phyloP scores from a whole-genome alignment of 306 rosid genomes.

The Trifolium fragiferum region DNA sequence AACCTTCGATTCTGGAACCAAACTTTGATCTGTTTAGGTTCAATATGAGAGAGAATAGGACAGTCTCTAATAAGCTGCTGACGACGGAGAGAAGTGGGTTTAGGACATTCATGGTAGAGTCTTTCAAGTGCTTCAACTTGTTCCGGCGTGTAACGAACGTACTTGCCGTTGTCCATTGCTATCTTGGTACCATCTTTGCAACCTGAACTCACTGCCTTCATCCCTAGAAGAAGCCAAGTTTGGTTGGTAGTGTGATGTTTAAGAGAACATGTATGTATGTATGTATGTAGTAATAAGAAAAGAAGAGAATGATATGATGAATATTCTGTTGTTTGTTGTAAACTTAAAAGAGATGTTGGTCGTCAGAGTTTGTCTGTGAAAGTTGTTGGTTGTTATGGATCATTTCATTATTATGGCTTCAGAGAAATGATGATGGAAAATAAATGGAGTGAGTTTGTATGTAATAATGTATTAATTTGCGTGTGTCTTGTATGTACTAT shows the following conservation, averaged over 20 bases:
- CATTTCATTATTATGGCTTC: constrained; percentile 1
- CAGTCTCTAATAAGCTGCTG: constrained; percentile 96
- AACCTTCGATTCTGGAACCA: constrained; percentile 97
- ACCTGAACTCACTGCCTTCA: constrained; percentile 79
- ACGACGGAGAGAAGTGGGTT: constrained; percentile 95
- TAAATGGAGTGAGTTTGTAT: constrained; percentile 23
- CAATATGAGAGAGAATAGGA: constrained; percentile 94
- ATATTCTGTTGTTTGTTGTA: neutral
- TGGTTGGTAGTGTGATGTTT: too few species aligned
- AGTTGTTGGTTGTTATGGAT: constrained; percentile 25
- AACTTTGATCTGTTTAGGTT: constrained; percentile 98
- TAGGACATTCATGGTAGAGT: constrained; percentile 95
- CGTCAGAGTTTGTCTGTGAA: constrained; percentile 42
- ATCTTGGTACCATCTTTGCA: constrained; percentile 72
- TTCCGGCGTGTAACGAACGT: constrained; percentile 94
- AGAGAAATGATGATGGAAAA: constrained; percentile 8
- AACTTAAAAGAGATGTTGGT: neutral
- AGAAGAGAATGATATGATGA: constrained; percentile 4
- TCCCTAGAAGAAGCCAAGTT: constrained; percentile 7
- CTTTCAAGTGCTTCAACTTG: constrained; percentile 96
- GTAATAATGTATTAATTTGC: neutral
- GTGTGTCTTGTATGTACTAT: neutral
- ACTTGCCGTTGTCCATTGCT: constrained; percentile 93
- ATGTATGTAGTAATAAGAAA: too few species aligned
- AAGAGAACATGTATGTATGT: too few species aligned